Percentiles rank a stretch among this genome's conserved stretches.
Evolutionary conservation across 2,329 filamentous ascomycete species (phyloP).

Genomic region (Colletotrichum sidae): DNA sequence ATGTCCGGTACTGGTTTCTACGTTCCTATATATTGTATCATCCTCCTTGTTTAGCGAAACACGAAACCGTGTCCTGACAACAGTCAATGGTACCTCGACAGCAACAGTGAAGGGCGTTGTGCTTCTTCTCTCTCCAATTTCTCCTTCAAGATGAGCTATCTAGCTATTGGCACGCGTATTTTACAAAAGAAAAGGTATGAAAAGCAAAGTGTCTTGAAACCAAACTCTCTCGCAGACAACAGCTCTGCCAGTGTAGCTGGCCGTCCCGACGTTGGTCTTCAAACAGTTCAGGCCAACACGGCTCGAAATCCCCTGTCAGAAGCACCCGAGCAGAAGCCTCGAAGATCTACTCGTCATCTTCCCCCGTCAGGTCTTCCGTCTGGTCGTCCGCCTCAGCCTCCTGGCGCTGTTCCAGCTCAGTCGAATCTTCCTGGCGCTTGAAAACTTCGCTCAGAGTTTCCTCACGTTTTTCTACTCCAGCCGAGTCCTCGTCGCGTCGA

Average conservation of each 20-base stretch:
- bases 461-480: constrained; percentile 6
- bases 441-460: constrained; percentile 14
- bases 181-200: constrained; percentile 3
- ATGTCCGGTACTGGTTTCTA: no score
- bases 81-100: neutral
- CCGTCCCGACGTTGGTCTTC: constrained; percentile 4
- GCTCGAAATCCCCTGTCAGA: no score
- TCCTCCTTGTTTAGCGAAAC: no score
- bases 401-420: constrained; percentile 7
- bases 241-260: constrained; percentile 29
- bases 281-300: neutral
- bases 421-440: constrained; percentile 24
- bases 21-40: no score
- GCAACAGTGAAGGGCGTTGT: neutral
- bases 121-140: constrained; percentile 10
- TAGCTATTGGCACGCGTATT: constrained; percentile 6
- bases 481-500: constrained; percentile 24
- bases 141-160: constrained; percentile 16
- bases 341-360: neutral
- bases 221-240: constrained; percentile 13
- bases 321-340: no score
- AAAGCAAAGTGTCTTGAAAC: neutral
- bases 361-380: neutral
- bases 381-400: constrained; percentile 1
- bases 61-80: no score